These are phyloP conservation scores for Sporothrix pseudoabietina DNA, from an alignment of 2,329 filamentous ascomycete genomes.

Conservation along the genomic window DNA sequence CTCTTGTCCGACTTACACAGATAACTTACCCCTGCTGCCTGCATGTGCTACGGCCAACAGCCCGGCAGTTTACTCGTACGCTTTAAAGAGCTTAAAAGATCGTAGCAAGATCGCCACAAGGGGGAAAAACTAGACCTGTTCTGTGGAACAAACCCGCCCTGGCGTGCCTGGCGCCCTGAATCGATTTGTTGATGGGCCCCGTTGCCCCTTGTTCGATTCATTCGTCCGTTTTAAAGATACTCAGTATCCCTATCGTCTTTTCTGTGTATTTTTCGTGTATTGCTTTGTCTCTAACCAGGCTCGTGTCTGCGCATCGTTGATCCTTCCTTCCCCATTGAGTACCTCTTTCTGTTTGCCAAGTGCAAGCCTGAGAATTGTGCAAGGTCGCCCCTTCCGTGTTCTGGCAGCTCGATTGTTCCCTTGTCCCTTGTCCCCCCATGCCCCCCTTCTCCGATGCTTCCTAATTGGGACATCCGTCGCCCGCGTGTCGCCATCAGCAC, in stretches of 20 bases:
- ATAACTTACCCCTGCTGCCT: neutral
- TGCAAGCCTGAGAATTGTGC: neutral
- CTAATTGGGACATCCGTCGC: constrained; percentile 1
- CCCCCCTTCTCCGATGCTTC: constrained; percentile 10
- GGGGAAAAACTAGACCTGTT: constrained; percentile 9
- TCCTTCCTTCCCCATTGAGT: neutral
- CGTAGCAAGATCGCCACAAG: neutral
- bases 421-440: neutral
- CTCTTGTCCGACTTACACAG: neutral
- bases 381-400: neutral
- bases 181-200: constrained; percentile 1
- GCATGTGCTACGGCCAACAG: neutral
- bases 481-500: constrained; percentile 12
- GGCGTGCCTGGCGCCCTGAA: neutral
- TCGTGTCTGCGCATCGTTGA: neutral
- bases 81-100: neutral
- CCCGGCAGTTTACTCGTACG: neutral
- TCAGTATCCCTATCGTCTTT: neutral
- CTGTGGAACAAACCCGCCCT: constrained; percentile 12
- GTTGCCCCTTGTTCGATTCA: constrained; percentile 2
- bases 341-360: neutral
- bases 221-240: neutral
- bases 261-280: too few species aligned
- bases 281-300: neutral
- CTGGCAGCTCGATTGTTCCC: neutral